These are phyloP conservation scores for Dioszegia hungarica DNA, from an alignment of 768 basidiomycete genomes.

Conservation along the genomic window DNA sequence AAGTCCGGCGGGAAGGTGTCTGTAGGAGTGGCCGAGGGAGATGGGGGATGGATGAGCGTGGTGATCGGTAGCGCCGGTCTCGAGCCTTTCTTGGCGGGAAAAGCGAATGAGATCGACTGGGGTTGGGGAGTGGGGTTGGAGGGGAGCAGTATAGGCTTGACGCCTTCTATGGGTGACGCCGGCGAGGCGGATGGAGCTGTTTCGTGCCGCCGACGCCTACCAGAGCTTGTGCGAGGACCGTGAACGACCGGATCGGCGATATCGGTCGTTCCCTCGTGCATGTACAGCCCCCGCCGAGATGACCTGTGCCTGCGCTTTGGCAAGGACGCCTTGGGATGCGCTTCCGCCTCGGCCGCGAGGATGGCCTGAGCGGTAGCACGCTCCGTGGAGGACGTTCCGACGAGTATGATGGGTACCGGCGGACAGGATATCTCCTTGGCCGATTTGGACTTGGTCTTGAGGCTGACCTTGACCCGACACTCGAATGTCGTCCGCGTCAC, in stretches of 20 bases:
- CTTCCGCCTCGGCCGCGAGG: not conserved
- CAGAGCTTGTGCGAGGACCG: slow-evolving; percentile 3
- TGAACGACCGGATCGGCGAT: slow-evolving; percentile 21
- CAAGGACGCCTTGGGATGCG: slow-evolving; percentile 4
- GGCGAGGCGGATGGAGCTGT: not conserved
- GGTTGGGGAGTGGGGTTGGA: slow-evolving; percentile 25
- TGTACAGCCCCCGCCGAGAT: slow-evolving; percentile 35
- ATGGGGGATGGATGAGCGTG: slow-evolving; percentile 2
- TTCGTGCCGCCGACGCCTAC: slow-evolving; percentile 1
- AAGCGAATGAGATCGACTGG: slow-evolving; percentile 33
- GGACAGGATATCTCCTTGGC: slow-evolving; percentile 19
- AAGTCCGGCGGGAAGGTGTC: not conserved
- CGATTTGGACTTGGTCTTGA: slow-evolving; percentile 11
- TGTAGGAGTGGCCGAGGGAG: not conserved
- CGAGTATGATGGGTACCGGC: slow-evolving; percentile 24
- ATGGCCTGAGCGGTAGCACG: slow-evolving; percentile 14
- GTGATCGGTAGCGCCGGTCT: slow-evolving; percentile 9
- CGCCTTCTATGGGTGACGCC: slow-evolving; percentile 9
- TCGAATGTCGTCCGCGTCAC: slow-evolving; percentile 21
- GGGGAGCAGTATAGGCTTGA: slow-evolving; percentile 34
- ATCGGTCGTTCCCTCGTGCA: slow-evolving; percentile 41
- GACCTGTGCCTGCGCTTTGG: slow-evolving; percentile 22
- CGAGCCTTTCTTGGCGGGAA: slow-evolving; percentile 15
- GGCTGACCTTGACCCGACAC: slow-evolving; percentile 18
- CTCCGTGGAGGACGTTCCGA: slow-evolving; percentile 13